Percentiles rank a stretch among this genome's conserved stretches.
Evolutionary conservation across 2,329 filamentous ascomycete genomes (phyloP).

Genomic region (Fusarium sp.): DNA sequence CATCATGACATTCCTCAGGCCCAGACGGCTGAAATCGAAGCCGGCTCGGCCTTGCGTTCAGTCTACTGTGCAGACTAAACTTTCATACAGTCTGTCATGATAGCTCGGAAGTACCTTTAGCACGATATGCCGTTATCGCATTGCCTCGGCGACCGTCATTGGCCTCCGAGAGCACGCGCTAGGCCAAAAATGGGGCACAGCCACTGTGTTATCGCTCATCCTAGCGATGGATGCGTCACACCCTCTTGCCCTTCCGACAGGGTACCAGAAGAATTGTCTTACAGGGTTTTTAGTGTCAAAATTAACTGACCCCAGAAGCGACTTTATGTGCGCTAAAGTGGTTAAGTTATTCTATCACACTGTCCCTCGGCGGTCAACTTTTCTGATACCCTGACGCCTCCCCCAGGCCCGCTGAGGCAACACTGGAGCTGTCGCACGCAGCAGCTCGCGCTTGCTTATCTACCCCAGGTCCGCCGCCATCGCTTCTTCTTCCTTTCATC

Average conservation of each 20-base stretch:
- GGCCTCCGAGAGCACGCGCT: constrained; percentile 25
- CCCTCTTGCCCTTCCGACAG: constrained; percentile 28
- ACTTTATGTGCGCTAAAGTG: background rate
- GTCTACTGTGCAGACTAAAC: background rate
- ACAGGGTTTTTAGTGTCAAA: background rate
- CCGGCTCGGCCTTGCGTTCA: constrained; percentile 21
- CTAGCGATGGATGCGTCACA: constrained; percentile 51
- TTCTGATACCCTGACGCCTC: background rate
- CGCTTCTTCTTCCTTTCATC: constrained; percentile 46
- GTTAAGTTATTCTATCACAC: background rate
- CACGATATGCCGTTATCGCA: constrained; percentile 48
- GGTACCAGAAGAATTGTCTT: background rate
- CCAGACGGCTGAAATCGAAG: constrained; percentile 28
- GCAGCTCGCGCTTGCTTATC: constrained; percentile 46
- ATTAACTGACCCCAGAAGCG: background rate
- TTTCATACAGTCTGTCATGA: constrained; percentile 42
- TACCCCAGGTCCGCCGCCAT: constrained; percentile 46
- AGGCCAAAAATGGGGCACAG: constrained; percentile 40
- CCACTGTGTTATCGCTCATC: constrained; percentile 49
- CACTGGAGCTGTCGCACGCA: constrained; percentile 48
- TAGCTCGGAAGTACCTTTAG: constrained; percentile 41
- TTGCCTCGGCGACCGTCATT: constrained; percentile 49
- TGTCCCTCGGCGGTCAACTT: background rate
- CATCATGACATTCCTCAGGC: constrained; percentile 22
- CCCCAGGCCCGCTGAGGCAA: constrained; percentile 49